Evolutionary conservation across 2,329 filamentous ascomycete species (phyloP).

Genomic region (Venturia oleaginea): DNA sequence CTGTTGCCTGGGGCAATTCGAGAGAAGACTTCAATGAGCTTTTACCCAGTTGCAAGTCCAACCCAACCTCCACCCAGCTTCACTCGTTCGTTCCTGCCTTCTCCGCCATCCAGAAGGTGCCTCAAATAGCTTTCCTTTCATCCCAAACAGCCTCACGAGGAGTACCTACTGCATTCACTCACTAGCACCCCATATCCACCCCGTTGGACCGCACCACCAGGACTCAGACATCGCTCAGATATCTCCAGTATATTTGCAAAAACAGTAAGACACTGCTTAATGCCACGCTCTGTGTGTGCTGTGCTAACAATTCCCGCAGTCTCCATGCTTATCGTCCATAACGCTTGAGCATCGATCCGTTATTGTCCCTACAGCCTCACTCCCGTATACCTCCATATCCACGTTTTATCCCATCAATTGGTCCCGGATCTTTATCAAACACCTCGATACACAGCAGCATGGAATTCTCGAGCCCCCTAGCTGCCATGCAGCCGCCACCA

Average conservation of each 20-base stretch:
- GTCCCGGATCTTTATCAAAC: background rate
- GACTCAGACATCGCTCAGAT: constrained; percentile 4
- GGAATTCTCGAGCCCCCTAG: constrained; percentile 90
- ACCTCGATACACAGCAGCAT: constrained; percentile 39
- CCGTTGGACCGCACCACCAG: constrained; percentile 2
- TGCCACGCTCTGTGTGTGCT: background rate
- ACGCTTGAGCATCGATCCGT: constrained; percentile 1
- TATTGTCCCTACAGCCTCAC: constrained; percentile 9
- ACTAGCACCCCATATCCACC: constrained; percentile 4
- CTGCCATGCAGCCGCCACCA: constrained; percentile 71
- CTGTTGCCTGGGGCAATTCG: background rate
- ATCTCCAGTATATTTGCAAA: constrained; percentile 6
- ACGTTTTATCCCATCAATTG: constrained; percentile 12
- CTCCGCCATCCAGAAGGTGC: constrained; percentile 9
- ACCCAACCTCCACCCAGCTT: background rate
- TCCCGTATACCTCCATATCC: background rate
- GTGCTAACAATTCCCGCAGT: background rate
- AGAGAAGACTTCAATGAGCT: background rate
- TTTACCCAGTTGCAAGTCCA: background rate
- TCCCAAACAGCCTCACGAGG: background rate
- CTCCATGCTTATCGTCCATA: constrained; percentile 6
- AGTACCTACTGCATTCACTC: background rate
- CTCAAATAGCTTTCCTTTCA: background rate
- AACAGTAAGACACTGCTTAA: background rate
- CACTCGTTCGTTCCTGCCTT: background rate